phyloP scores from a whole-genome alignment of 345 rosid genomes.

The Arabidopsis thaliana region TAIR10.1 NC_003075.7:14335501-14336000 shows the following conservation, averaged over 20 bases:
- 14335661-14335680: background rate
- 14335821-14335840: slow-evolving; percentile 48
- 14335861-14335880: slow-evolving; percentile 15
- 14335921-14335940: slow-evolving; percentile 47
- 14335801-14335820: slow-evolving; percentile 43
- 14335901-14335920: background rate
- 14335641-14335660: background rate
- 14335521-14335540: background rate
- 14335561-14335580: background rate
- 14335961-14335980: slow-evolving; percentile 58
- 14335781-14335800: slow-evolving; percentile 32
- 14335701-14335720: background rate
- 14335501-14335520: no score
- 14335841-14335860: slow-evolving; percentile 46
- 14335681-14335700: no score
- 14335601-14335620: background rate
- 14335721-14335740: background rate
- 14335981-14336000: slow-evolving; percentile 45
- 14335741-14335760: background rate
- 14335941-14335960: slow-evolving; percentile 37
- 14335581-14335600: background rate
- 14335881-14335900: no score
- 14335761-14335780: slow-evolving; percentile 1
- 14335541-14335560: background rate
- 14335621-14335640: background rate